These are phyloP conservation scores for Talaromyces sp. DNA, from an alignment of 2,329 filamentous ascomycete genomes.

Conservation along the genomic window DNA sequence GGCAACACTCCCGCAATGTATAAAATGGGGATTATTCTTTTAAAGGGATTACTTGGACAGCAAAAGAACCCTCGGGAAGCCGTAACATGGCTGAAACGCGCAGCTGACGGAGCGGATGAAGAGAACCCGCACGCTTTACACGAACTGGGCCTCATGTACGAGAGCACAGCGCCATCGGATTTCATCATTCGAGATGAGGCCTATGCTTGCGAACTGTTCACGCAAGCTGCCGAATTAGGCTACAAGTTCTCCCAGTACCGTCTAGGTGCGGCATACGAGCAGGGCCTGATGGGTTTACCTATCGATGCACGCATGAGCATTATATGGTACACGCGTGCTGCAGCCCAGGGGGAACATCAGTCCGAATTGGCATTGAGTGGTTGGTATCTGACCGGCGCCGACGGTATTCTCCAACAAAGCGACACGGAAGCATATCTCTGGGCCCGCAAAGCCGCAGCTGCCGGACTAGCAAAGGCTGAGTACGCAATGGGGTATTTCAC, in stretches of 20 bases:
- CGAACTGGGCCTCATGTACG: slow-evolving; percentile 67
- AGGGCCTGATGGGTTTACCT: slow-evolving; percentile 75
- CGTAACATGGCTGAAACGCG: slow-evolving; percentile 86
- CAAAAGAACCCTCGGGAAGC: slow-evolving; percentile 77
- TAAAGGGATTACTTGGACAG: slow-evolving; percentile 92
- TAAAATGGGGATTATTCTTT: slow-evolving; percentile 92
- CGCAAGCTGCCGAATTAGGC: slow-evolving; percentile 78
- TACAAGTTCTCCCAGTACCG: slow-evolving; percentile 96
- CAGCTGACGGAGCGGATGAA: slow-evolving; percentile 77
- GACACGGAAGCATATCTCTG: slow-evolving; percentile 96
- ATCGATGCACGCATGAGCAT: slow-evolving; percentile 84
- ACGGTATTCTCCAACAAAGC: slow-evolving; percentile 82
- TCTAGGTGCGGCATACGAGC: slow-evolving; percentile 83
- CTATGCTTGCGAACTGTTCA: slow-evolving; percentile 78
- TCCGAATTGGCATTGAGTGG: slow-evolving; percentile 78
- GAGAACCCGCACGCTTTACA: slow-evolving; percentile 96
- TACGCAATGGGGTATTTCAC: slow-evolving; percentile 99
- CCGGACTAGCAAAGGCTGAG: slow-evolving; percentile 86
- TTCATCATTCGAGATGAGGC: slow-evolving; percentile 73
- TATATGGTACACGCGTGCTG: slow-evolving; percentile 88
- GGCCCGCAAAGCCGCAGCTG: slow-evolving; percentile 87
- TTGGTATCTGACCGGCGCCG: slow-evolving; percentile 92
- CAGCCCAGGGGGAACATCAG: slow-evolving; percentile 90
- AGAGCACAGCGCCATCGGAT: slow-evolving; percentile 58
- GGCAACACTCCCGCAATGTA: slow-evolving; percentile 96